Evolutionary conservation across 176 grass and related monocot genomes (phyloP), one percentile per base, ranked within the genome.

Genomic region (Avena sativa): DNA sequence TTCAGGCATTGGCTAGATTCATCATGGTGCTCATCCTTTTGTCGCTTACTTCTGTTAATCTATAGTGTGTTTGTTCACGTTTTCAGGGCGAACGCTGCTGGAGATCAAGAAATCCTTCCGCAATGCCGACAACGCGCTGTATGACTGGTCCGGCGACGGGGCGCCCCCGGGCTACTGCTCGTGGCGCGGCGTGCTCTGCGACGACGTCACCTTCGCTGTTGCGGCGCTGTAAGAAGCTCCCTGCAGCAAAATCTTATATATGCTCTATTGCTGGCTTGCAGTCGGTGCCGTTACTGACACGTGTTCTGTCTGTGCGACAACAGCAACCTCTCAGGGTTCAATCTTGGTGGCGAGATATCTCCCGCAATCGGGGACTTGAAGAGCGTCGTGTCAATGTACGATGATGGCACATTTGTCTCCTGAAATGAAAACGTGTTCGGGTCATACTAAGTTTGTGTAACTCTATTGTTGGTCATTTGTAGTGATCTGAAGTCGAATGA

Each of bases 91-190:
- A 16, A 94, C 91, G 83, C 81, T 99, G 72, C 17, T 94, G 67
- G 92, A 99, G 86, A 93, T 99, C 59, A 99, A 99, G 73, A 99
- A 97, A 69, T 97, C 97, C 12, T 97, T 99, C 85, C 87, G 91
- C 48, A 94, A 99, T 86, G 92, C 90, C 49, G 94, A 90, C 79
- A 97, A 99, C 73, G 84, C 90, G 49, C 83, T 99, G 89, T 84
- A 94, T 74, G 92, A 99, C 60, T 99, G 97, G 97, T 49, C 86
- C 55, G 86, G 91, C 60, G 91, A 85, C 6, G 74, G 21, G 58
- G 78, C 78, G 78, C 4, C 78, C 4, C 78, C 58, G 38, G 90
- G 89, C 4, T 88, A 90, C 83, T 99, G 97, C 50, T 97, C 89
- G 12, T 99, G 97, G 97, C 91, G 92, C 79, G 94, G 97, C 19